Evolutionary conservation across 2,329 filamentous ascomycete species (phyloP), one percentile per base, ranked within the genome.

Genomic region (Diplodia sapinea): DNA sequence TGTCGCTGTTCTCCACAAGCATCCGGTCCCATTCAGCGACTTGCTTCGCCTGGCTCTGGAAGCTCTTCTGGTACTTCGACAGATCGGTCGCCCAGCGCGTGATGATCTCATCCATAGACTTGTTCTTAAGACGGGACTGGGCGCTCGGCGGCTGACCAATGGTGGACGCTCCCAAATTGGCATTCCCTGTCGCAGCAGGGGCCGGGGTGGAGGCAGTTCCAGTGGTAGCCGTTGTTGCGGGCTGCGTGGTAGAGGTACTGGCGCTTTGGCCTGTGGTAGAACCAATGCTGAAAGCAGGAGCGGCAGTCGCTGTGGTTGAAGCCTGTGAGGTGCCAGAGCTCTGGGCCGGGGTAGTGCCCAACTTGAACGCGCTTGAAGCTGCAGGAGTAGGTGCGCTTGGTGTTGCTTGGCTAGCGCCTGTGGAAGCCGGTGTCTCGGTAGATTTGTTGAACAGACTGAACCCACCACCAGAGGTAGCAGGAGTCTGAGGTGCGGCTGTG

Each of bases 21-120:
- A 94, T 88, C 68, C 93, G 88, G 78, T 99, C 95, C 96, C 96
- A 99, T 54, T 87, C 85, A 13, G 93, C 91, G 15, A 98, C 92
- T 71, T 93, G 91, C 69, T 89, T 87, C 4, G 96, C 94, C 78
- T 98, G 93, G 40, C 90, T 87, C 77, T 96, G 93, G 82, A 98
- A 99, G 68, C 96, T 93, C 78, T 97, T 96, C 76, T 98, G 94
- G 76, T 99, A 97, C 76, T 96, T 96, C 65, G 93, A 91, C 61
- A 99, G 84, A 75, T 98, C 95, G 0, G 93, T 93, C 1, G 95
- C 95, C 95, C 95, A 99, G 38, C 93, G 89, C 4, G 93, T 97
- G 71, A 99, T 93, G 71, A 99, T 97, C 78, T 99, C 95, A 75
- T 99, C 95, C 91, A 99, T 97, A 0, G 94, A 97, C 82, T 97